A percentile compares a stretch with the other conserved stretches of the same genome.
Evolutionary conservation across 345 rosid species (phyloP).

Genomic region (Syzygium jambos): DNA sequence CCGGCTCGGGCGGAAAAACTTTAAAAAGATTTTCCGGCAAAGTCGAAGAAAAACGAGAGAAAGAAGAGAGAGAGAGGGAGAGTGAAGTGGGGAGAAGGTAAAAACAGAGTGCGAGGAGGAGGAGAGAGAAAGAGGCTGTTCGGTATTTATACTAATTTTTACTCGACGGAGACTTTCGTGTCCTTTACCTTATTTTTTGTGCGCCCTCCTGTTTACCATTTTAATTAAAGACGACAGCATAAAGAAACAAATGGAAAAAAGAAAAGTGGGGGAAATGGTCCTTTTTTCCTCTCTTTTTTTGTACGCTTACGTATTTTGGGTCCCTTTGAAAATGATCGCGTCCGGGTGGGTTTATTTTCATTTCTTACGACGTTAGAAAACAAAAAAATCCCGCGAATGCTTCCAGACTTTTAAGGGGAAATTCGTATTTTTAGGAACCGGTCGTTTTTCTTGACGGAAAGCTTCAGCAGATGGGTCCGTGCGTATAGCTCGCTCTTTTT

Average conservation of each 20-base stretch:
- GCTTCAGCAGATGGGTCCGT: neutral
- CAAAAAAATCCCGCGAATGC: no score
- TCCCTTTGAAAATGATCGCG: neutral
- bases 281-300: neutral
- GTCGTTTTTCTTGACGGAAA: neutral
- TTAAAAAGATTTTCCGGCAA: constrained; percentile 2
- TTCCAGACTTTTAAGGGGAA: neutral
- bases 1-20: neutral
- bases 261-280: neutral
- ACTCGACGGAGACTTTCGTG: neutral
- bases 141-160: neutral
- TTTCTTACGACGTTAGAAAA: neutral
- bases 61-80: neutral
- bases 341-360: no score
- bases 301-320: neutral
- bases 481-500: neutral
- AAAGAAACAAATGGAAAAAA: neutral
- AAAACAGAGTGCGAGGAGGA: neutral
- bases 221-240: neutral
- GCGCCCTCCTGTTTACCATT: neutral
- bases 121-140: neutral
- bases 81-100: neutral
- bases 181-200: neutral
- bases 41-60: constrained; percentile 4
- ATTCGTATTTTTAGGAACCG: no score